Evolutionary conservation across 495 filamentous ascomycete species (phyloP), one percentile per base, ranked within the genome.

Genomic region (Penicillium tannophilum): DNA sequence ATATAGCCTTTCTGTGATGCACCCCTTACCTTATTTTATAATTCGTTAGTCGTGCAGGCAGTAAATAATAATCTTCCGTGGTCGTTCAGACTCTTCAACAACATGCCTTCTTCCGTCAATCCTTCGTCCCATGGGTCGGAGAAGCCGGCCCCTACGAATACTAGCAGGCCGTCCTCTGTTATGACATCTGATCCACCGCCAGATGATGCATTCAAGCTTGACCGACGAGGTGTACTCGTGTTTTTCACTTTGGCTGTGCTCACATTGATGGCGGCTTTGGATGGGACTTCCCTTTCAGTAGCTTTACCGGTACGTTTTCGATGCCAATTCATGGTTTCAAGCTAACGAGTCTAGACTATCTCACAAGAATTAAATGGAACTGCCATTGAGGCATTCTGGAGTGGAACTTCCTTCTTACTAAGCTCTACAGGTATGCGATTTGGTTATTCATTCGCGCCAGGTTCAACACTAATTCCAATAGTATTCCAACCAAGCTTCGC

Each of bases 261-360:
- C 24, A 82, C 83, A 0, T 70, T 91, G 35, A 87, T 87, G 75
- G 86, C 83, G 6, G 88, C 90, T 24, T 73, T 92, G 19, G 89
- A 92, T 70, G 88, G 87, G 1, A 92, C 90, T 3, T 89, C 86
- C 2, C 75, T 92, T 16, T 86, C 85, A 8, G 87, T 92, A 20
- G 89, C 90, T 4, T 67, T 92, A 45, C 88, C 89, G 1, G 84
- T 87, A 69, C 46, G 77, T 69, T 14, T 3, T 12, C 6, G 17
- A 16, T 8, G 4, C 4, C 31, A 14, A 17, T 44, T 0, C 16
- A 43, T 19, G 9, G 6, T 7, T 10, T 14, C 9, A 8, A 33
- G 11, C 28, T 30, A 17, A 56, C 6, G 19, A 7, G 1, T 20
- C 5, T 66, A 74, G 69, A 71, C 54, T 9, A 76, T 77, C 20